Evolutionary conservation across 345 rosid species (phyloP).

Genomic region (Microcos paniculata): DNA sequence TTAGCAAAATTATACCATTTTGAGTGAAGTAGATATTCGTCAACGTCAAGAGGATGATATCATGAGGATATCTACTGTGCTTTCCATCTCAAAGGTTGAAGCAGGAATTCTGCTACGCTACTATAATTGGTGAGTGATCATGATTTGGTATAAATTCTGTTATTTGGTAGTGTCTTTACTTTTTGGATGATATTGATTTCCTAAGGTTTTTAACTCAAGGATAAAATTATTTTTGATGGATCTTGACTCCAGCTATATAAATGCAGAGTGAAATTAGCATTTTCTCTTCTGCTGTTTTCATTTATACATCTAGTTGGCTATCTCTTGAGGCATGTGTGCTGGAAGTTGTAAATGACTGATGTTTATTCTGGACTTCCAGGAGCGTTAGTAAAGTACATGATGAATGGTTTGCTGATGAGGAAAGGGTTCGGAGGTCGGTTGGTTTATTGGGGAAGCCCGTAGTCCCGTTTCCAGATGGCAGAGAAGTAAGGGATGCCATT

Average conservation of each 20-base stretch:
- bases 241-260: neutral
- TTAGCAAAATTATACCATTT: conserved; percentile 59
- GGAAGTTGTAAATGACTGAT: conserved; percentile 3
- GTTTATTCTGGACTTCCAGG: conserved; percentile 38
- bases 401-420: conserved; percentile 93
- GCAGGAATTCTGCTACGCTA: conserved; percentile 61
- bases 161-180: neutral
- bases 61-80: conserved; percentile 54
- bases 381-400: conserved; percentile 77
- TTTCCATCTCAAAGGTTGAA: conserved; percentile 53
- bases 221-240: neutral
- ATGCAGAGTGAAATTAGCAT: conserved; percentile 1
- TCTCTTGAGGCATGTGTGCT: neutral
- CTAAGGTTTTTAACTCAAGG: neutral
- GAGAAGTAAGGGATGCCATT: conserved; percentile 41
- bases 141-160: neutral
- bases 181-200: too few relatives aligned
- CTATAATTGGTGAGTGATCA: conserved; percentile 57
- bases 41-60: conserved; percentile 73
- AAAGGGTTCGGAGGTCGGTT: conserved; percentile 62
- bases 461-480: conserved; percentile 37
- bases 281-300: neutral
- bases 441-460: conserved; percentile 63
- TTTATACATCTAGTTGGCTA: neutral
- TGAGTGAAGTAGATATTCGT: conserved; percentile 67